Evolutionary conservation across 1,284 basidiomycete species (phyloP).

Genomic region (Cronartium ribicola): DNA sequence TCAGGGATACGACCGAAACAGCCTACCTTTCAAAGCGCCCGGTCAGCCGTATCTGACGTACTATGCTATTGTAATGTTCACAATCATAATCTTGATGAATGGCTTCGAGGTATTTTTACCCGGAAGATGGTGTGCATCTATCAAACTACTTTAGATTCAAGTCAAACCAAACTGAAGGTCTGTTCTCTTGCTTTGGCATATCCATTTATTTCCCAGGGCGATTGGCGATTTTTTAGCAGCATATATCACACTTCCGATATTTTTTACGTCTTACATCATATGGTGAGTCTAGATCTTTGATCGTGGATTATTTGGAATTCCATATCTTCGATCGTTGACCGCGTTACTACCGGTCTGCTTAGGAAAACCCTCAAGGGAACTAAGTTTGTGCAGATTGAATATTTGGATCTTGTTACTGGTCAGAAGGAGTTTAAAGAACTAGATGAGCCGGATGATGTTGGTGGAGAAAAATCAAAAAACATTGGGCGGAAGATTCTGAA

Average conservation of each 20-base stretch:
- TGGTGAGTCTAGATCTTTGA: conserved; percentile 48
- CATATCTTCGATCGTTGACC: not conserved
- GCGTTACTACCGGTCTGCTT: not conserved
- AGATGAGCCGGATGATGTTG: not conserved
- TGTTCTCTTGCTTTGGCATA: not conserved
- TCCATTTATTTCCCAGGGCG: conserved; percentile 22
- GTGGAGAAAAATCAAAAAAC: not conserved
- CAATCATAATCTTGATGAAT: conserved; percentile 46
- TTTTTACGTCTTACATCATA: conserved; percentile 69
- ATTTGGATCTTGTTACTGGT: conserved; percentile 14
- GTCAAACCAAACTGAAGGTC: not conserved
- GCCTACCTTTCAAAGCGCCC: conserved; percentile 57
- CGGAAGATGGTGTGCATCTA: conserved; percentile 44
- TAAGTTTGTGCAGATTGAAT: conserved; percentile 9
- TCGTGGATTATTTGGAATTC: not conserved
- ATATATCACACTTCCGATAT: conserved; percentile 71
- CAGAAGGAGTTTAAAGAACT: conserved; percentile 1
- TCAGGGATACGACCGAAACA: conserved; percentile 60
- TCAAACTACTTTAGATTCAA: not conserved
- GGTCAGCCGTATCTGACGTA: conserved; percentile 51
- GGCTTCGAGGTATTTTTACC: conserved; percentile 49
- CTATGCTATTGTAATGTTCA: conserved; percentile 45
- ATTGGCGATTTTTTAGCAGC: conserved; percentile 58
- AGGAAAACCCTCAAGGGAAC: conserved; percentile 31
- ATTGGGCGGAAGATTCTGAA: not conserved